A percentile compares a stretch with the other conserved stretches of the same genome.
phyloP scores from a whole-genome alignment of 2,329 filamentous ascomycete species.

The Trichoderma koningii region DNA sequence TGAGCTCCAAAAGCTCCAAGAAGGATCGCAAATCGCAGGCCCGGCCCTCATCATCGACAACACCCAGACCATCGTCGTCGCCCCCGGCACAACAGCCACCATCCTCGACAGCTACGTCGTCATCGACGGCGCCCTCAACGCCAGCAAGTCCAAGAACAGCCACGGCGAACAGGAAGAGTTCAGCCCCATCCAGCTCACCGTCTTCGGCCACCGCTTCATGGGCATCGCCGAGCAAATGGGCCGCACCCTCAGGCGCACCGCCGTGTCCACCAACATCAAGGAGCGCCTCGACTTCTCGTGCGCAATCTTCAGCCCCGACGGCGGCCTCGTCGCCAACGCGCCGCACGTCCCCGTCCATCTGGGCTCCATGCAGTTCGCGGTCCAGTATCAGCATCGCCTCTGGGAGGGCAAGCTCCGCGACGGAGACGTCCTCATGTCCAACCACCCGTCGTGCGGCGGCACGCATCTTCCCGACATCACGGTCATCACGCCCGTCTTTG shows the following conservation, averaged over 20 bases:
- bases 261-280: constrained; percentile 77
- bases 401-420: constrained; percentile 55
- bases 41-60: constrained; percentile 63
- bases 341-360: constrained; percentile 77
- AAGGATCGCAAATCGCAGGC: constrained; percentile 33
- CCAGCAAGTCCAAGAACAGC: not conserved
- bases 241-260: constrained; percentile 74
- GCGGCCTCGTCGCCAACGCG: constrained; percentile 72
- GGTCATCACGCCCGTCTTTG: constrained; percentile 42
- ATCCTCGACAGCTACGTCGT: constrained; percentile 43
- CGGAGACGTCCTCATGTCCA: constrained; percentile 44
- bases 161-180: constrained; percentile 30
- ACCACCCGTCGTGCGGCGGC: constrained; percentile 41
- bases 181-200: constrained; percentile 68
- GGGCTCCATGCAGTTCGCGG: constrained; percentile 78
- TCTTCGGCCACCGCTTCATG: constrained; percentile 83
- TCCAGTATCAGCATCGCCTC: constrained; percentile 67
- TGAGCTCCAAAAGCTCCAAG: constrained; percentile 32
- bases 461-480: constrained; percentile 46
- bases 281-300: constrained; percentile 81
- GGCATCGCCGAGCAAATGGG: constrained; percentile 85
- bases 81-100: constrained; percentile 42
- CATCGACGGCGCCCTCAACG: constrained; percentile 33
- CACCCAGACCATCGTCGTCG: constrained; percentile 74
- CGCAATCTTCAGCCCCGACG: constrained; percentile 73